phyloP scores from a whole-genome alignment of 2,329 filamentous ascomycete genomes.

The Verticillium nonalfalfae region DNA sequence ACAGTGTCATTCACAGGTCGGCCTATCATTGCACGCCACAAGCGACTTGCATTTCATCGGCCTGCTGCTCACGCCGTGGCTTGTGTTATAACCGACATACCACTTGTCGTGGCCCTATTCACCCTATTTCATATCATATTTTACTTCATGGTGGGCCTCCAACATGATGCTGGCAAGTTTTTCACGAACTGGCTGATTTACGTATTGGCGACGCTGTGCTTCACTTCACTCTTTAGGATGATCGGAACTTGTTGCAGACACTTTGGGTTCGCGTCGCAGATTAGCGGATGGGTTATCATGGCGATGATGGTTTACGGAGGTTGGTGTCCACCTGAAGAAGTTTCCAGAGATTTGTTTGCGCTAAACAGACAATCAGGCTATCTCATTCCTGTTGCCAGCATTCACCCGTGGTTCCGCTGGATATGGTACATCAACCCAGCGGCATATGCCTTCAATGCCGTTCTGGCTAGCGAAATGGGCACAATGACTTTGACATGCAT shows the following conservation, averaged over 20 bases:
- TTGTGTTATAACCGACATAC: conserved; percentile 52
- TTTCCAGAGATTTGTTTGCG: no score
- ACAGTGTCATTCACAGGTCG: conserved; percentile 71
- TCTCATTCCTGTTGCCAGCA: conserved; percentile 41
- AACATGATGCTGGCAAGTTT: conserved; percentile 59
- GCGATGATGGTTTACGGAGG: conserved; percentile 54
- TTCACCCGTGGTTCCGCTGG: conserved; percentile 70
- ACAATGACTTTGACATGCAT: conserved; percentile 33
- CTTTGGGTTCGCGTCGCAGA: conserved; percentile 25
- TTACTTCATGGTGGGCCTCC: conserved; percentile 72
- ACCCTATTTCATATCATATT: conserved; percentile 64
- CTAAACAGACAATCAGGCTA: conserved; percentile 33
- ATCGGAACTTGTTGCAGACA: conserved; percentile 50
- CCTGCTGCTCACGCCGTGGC: conserved; percentile 51
- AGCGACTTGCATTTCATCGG: conserved; percentile 44
- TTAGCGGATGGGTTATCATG: conserved; percentile 47
- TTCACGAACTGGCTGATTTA: conserved; percentile 60
- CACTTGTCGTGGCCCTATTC: conserved; percentile 56
- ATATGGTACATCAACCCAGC: conserved; percentile 70
- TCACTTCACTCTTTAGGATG: conserved; percentile 53
- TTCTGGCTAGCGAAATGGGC: conserved; percentile 64
- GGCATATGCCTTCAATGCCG: conserved; percentile 64
- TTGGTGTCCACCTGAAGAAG: conserved; percentile 10
- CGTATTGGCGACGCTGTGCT: conserved; percentile 49
- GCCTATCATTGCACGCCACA: conserved; percentile 45